These are phyloP conservation scores for Boletus pseudo-olivaceus DNA, from an alignment of 768 basidiomycete genomes.

Conservation along the genomic window DNA sequence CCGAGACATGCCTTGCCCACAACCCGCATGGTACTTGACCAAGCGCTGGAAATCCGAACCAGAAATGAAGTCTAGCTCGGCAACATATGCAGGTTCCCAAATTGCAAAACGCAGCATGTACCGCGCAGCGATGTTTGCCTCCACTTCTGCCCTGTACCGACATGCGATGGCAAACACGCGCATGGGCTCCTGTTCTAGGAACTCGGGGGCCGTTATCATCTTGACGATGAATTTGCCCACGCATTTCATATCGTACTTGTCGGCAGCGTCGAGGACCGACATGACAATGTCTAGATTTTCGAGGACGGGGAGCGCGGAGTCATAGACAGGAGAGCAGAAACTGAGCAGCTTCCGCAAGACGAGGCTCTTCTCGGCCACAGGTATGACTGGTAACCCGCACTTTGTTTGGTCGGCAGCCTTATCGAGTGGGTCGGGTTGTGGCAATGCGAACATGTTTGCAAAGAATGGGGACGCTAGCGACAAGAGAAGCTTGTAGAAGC, in stretches of 20 bases:
- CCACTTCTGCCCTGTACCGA: conserved; percentile 32
- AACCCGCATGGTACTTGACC: conserved; percentile 34
- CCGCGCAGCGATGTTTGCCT: conserved; percentile 36
- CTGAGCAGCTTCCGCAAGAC: conserved; percentile 42
- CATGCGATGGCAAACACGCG: conserved; percentile 37
- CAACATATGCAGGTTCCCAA: conserved; percentile 30
- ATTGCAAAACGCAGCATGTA: conserved; percentile 36
- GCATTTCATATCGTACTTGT: conserved; percentile 50
- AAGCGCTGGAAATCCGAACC: conserved; percentile 36
- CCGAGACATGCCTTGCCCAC: conserved; percentile 34
- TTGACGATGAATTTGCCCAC: conserved; percentile 35
- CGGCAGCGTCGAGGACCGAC: conserved; percentile 42
- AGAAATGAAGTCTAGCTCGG: conserved; percentile 37
- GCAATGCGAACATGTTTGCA: conserved; percentile 50
- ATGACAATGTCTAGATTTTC: conserved; percentile 41
- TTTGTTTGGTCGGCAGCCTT: conserved; percentile 28
- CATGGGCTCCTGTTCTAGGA: conserved; percentile 35
- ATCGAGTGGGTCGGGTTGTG: conserved; percentile 36
- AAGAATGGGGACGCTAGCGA: conserved; percentile 59
- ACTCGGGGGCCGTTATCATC: conserved; percentile 30
- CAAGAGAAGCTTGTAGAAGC: conserved; percentile 52
- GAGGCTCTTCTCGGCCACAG: conserved; percentile 44
- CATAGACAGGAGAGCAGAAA: conserved; percentile 48
- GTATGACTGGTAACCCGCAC: conserved; percentile 41
- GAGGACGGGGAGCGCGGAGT: conserved; percentile 29